These are phyloP conservation scores for Monilinia vaccinii-corymbosi DNA, from an alignment of 2,329 filamentous ascomycete genomes.

Conservation along the genomic window DNA sequence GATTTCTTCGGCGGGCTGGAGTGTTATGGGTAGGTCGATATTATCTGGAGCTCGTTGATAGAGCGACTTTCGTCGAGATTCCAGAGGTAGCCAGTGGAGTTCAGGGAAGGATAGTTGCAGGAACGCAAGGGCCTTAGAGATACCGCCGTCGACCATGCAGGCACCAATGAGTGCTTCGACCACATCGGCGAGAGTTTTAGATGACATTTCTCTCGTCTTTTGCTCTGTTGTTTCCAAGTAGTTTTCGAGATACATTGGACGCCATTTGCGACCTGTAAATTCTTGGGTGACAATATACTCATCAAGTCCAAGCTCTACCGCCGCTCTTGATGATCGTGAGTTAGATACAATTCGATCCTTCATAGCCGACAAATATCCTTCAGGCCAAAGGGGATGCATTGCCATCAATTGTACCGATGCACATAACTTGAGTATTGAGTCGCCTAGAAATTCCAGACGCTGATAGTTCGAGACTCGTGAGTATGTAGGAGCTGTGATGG, in stretches of 20 bases:
- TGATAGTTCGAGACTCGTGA: slow-evolving; percentile 63
- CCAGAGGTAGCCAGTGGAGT: slow-evolving; percentile 42
- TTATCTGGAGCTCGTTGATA: slow-evolving; percentile 33
- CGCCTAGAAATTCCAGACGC: slow-evolving; percentile 77
- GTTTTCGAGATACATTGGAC: slow-evolving; percentile 48
- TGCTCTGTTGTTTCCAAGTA: slow-evolving; percentile 25
- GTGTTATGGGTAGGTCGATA: slow-evolving; percentile 31
- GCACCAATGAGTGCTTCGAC: slow-evolving; percentile 79
- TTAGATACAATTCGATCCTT: slow-evolving; percentile 71
- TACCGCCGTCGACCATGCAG: slow-evolving; percentile 59
- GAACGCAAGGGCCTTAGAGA: slow-evolving; percentile 52
- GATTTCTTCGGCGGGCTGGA: slow-evolving; percentile 48
- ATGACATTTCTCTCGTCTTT: slow-evolving; percentile 41
- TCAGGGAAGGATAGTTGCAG: slow-evolving; percentile 58
- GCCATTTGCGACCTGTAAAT: slow-evolving; percentile 68
- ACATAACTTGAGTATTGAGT: slow-evolving; percentile 70
- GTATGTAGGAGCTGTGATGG: slow-evolving; percentile 59
- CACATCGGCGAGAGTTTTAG: slow-evolving; percentile 79
- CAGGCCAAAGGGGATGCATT: slow-evolving; percentile 57
- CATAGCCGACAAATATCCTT: slow-evolving; percentile 60
- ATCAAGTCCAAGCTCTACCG: slow-evolving; percentile 55
- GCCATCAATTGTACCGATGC: slow-evolving; percentile 55
- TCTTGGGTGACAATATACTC: slow-evolving; percentile 59
- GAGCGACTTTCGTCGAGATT: slow-evolving; percentile 35
- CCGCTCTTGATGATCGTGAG: slow-evolving; percentile 56